These are phyloP conservation scores for Lyophyllum atratum DNA, from an alignment of 768 basidiomycete species.

Conservation along the genomic window DNA sequence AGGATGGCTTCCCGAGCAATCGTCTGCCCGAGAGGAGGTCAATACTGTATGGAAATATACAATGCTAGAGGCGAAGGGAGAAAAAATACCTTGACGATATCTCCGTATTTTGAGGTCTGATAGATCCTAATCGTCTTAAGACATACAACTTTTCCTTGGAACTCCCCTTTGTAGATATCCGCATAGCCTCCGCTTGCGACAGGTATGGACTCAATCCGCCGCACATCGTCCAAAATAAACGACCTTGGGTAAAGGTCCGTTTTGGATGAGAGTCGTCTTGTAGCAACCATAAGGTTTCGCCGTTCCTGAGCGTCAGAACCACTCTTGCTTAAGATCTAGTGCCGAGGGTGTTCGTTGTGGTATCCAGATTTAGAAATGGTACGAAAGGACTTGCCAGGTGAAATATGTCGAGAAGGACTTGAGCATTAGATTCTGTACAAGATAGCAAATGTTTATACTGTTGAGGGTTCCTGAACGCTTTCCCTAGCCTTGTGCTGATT, in stretches of 20 bases:
- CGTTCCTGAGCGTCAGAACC: neutral
- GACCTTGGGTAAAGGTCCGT: slow-evolving; percentile 8
- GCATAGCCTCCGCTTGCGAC: slow-evolving; percentile 3
- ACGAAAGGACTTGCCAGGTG: neutral
- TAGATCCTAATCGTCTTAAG: slow-evolving; percentile 15
- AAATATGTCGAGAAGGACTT: slow-evolving; percentile 4
- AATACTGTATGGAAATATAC: neutral
- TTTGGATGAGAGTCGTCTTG: neutral
- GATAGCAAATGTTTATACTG: neutral
- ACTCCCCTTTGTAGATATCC: slow-evolving; percentile 12
- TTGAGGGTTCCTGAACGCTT: neutral
- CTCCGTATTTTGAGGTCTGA: neutral
- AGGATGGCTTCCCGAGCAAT: slow-evolving; percentile 29
- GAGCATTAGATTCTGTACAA: neutral
- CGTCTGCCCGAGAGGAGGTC: neutral
- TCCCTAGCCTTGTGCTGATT: neutral
- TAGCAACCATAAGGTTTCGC: neutral
- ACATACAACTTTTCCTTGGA: slow-evolving; percentile 8
- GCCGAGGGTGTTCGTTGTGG: neutral
- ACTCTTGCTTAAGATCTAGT: neutral
- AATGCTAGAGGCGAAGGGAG: neutral
- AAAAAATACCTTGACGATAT: slow-evolving; percentile 9
- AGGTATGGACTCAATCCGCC: slow-evolving; percentile 1
- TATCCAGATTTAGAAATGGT: neutral
- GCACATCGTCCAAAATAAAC: slow-evolving; percentile 2